A percentile compares a stretch with the other conserved stretches of the same genome.
These are phyloP conservation scores for Leccinum imitatum DNA, from an alignment of 768 basidiomycete genomes.

Conservation along the genomic window DNA sequence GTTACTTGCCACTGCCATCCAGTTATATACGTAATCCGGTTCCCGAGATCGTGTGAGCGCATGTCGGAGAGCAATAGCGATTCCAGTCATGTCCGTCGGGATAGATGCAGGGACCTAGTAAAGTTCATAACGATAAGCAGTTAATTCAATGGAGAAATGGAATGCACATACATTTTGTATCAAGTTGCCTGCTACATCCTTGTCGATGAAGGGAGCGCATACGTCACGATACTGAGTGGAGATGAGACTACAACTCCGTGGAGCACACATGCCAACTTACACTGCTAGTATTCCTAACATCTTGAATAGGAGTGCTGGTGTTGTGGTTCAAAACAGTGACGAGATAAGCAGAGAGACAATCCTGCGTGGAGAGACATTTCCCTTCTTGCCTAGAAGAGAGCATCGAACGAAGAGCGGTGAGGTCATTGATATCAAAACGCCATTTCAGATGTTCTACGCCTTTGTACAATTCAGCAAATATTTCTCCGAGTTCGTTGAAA, in stretches of 20 bases:
- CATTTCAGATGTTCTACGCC: slow-evolving; percentile 18
- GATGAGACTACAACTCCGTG: neutral
- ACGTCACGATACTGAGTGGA: slow-evolving; percentile 21
- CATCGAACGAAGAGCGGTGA: slow-evolving; percentile 15
- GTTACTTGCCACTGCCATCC: slow-evolving; percentile 19
- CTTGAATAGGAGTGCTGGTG: slow-evolving; percentile 10
- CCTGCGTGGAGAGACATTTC: slow-evolving; percentile 25
- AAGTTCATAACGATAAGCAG: neutral
- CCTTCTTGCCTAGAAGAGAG: slow-evolving; percentile 7
- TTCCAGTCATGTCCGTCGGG: slow-evolving; percentile 18
- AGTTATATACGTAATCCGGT: slow-evolving; percentile 16
- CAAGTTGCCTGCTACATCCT: slow-evolving; percentile 19
- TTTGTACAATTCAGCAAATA: slow-evolving; percentile 13
- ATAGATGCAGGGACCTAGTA: slow-evolving; percentile 13
- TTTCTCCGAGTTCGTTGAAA: slow-evolving; percentile 18
- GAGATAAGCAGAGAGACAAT: slow-evolving; percentile 32
- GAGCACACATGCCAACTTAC: slow-evolving; percentile 16
- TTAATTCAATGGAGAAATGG: neutral
- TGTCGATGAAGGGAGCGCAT: slow-evolving; percentile 18
- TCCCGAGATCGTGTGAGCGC: slow-evolving; percentile 16
- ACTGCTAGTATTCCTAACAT: slow-evolving; percentile 29
- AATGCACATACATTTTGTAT: slow-evolving; percentile 19
- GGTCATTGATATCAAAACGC: slow-evolving; percentile 10
- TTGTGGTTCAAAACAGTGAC: slow-evolving; percentile 23
- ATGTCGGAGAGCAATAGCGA: slow-evolving; percentile 19